Percentiles rank a stretch among this genome's conserved stretches.
Evolutionary conservation across 495 filamentous ascomycete genomes (phyloP).

Genomic region (Daldinia loculata): DNA sequence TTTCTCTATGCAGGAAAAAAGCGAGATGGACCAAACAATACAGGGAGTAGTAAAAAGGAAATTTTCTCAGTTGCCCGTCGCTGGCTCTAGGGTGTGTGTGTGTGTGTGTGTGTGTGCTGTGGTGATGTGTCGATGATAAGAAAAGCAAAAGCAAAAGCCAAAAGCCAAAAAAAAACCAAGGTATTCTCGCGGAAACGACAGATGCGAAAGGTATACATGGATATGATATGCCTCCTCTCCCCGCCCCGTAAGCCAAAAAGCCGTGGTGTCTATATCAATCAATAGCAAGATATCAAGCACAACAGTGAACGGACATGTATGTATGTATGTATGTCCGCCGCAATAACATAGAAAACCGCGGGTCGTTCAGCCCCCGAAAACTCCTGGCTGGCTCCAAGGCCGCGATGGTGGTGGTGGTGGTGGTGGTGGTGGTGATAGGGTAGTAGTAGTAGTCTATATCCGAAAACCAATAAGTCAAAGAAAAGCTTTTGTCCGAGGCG

Average conservation of each 20-base stretch:
- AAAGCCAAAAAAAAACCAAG: not conserved
- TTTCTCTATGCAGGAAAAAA: constrained; percentile 25
- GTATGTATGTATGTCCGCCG: not conserved
- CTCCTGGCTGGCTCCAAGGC: constrained; percentile 19
- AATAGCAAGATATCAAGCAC: not conserved
- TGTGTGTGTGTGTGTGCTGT: too few species aligned
- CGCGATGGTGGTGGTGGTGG: not conserved
- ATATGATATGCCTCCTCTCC: not conserved
- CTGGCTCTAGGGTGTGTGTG: constrained; percentile 25
- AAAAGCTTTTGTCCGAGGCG: constrained; percentile 15
- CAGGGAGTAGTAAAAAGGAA: constrained; percentile 9
- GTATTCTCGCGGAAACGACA: constrained; percentile 36
- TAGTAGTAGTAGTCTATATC: constrained; percentile 18
- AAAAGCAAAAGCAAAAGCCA: not conserved
- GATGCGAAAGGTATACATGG: constrained; percentile 5
- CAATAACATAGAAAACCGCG: constrained; percentile 4
- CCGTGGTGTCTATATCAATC: constrained; percentile 28
- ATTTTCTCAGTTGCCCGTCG: constrained; percentile 33
- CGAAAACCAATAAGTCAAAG: constrained; percentile 14
- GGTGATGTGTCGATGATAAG: not conserved
- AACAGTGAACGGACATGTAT: not conserved
- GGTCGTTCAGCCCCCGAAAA: not conserved
- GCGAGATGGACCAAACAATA: constrained; percentile 6
- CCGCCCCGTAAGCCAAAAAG: constrained; percentile 2
- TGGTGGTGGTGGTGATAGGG: not conserved